A percentile compares a stretch with the other conserved stretches of the same genome.
Conservation (phyloP, 495 filamentous ascomycete species). For the Mycothermus thermophilus region DNA sequence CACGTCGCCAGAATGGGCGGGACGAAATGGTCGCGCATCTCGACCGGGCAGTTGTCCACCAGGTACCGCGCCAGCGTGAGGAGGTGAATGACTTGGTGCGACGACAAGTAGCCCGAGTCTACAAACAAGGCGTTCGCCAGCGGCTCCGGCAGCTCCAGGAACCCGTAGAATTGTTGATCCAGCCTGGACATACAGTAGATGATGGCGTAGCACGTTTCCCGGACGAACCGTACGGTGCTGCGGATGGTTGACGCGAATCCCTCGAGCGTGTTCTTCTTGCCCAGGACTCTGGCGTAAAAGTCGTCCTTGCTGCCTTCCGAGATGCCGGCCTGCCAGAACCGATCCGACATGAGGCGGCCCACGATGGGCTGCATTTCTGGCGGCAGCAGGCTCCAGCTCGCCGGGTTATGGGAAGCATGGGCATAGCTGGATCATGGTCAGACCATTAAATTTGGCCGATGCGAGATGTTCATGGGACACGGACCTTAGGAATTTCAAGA, state of each 20-base stretch:
- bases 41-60: slow-evolving; percentile 78
- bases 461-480: not conserved
- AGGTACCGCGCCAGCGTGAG: slow-evolving; percentile 74
- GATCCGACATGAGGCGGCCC: slow-evolving; percentile 74
- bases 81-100: slow-evolving; percentile 83
- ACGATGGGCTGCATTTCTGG: slow-evolving; percentile 65
- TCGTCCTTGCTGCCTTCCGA: slow-evolving; percentile 88
- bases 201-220: slow-evolving; percentile 86
- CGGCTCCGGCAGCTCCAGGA: slow-evolving; percentile 67
- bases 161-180: slow-evolving; percentile 77
- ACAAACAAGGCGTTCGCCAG: slow-evolving; percentile 73
- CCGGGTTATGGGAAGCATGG: slow-evolving; percentile 83
- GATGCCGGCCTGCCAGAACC: slow-evolving; percentile 98
- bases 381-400: slow-evolving; percentile 70
- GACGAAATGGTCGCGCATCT: slow-evolving; percentile 63
- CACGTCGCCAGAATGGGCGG: slow-evolving; percentile 71
- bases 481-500: slow-evolving; percentile 74
- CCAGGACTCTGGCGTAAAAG: slow-evolving; percentile 82
- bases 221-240: slow-evolving; percentile 72
- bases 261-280: slow-evolving; percentile 79
- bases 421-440: slow-evolving; percentile 45
- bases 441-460: not conserved
- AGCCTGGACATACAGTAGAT: slow-evolving; percentile 85
- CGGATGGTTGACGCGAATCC: slow-evolving; percentile 88
- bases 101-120: slow-evolving; percentile 70